These are phyloP conservation scores for Saccharata proteae DNA, from an alignment of 2,329 filamentous ascomycete genomes.

Conservation along the genomic window DNA sequence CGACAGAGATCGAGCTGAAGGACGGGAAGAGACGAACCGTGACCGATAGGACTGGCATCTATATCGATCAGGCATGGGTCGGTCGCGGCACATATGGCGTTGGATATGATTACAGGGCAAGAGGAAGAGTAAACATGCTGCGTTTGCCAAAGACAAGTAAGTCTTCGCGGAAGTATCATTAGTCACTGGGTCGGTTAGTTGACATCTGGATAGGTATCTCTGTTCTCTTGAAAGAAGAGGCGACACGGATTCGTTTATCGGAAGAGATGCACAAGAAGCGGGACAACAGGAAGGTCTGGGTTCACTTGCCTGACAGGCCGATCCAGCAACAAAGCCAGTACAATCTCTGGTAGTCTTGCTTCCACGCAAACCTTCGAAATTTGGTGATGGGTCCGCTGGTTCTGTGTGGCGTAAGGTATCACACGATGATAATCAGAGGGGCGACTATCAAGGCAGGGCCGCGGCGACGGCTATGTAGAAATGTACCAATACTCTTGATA, in stretches of 20 bases:
- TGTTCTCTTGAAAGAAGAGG: slow-evolving; percentile 84
- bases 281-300: slow-evolving; percentile 67
- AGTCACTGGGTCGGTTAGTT: slow-evolving; percentile 2
- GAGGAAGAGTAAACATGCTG: slow-evolving; percentile 58
- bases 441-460: no score
- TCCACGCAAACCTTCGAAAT: no score
- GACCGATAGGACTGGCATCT: slow-evolving; percentile 66
- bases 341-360: slow-evolving; percentile 78
- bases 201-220: slow-evolving; percentile 47
- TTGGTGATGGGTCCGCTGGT: no score
- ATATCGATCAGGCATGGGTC: slow-evolving; percentile 89
- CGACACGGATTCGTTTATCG: slow-evolving; percentile 70
- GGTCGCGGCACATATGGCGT: slow-evolving; percentile 57
- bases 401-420: no score
- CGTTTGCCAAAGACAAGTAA: slow-evolving; percentile 62
- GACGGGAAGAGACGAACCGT: slow-evolving; percentile 62
- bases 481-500: no score
- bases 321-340: slow-evolving; percentile 78
- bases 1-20: slow-evolving; percentile 56
- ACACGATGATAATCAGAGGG: no score
- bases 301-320: slow-evolving; percentile 74
- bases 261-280: slow-evolving; percentile 68
- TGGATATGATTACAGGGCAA: slow-evolving; percentile 54
- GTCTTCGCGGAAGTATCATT: slow-evolving; percentile 23
- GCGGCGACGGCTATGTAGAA: no score